These are phyloP conservation scores for Claviceps arundinis DNA, from an alignment of 2,329 filamentous ascomycete genomes.

Conservation along the genomic window DNA sequence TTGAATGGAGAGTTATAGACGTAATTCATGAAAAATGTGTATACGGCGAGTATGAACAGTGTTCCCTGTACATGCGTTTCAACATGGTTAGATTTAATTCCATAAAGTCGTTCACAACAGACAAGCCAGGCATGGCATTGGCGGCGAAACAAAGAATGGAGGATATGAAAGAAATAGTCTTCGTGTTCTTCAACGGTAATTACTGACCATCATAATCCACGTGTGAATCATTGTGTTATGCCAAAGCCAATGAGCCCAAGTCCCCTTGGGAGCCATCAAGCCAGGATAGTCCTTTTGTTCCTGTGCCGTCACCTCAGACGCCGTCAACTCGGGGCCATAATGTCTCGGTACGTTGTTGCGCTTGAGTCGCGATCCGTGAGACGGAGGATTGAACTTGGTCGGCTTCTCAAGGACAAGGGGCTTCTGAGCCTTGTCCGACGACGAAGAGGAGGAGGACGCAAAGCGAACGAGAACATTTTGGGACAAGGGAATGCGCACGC, in stretches of 20 bases:
- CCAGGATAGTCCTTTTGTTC: slow-evolving; percentile 67
- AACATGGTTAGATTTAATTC: background rate
- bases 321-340: slow-evolving; percentile 61
- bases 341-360: slow-evolving; percentile 43
- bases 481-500: slow-evolving; percentile 21
- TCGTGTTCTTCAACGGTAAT: no score
- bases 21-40: slow-evolving; percentile 70
- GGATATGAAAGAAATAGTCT: background rate
- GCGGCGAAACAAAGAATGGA: background rate
- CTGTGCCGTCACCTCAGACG: slow-evolving; percentile 53
- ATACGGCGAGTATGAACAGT: slow-evolving; percentile 53
- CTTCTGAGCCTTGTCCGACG: slow-evolving; percentile 26
- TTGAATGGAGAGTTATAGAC: slow-evolving; percentile 64
- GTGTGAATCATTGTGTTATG: slow-evolving; percentile 64
- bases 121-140: background rate
- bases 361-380: slow-evolving; percentile 61
- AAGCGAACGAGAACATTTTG: slow-evolving; percentile 24
- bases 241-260: slow-evolving; percentile 74
- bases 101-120: no score
- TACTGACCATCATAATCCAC: slow-evolving; percentile 66
- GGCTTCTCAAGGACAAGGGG: slow-evolving; percentile 70
- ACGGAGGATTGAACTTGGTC: slow-evolving; percentile 80
- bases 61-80: slow-evolving; percentile 37
- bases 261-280: slow-evolving; percentile 74
- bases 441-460: slow-evolving; percentile 13